Percentiles rank a stretch among this genome's conserved stretches.
phyloP scores from a whole-genome alignment of 257 asterid species.

The Echium plantagineum region DNA sequence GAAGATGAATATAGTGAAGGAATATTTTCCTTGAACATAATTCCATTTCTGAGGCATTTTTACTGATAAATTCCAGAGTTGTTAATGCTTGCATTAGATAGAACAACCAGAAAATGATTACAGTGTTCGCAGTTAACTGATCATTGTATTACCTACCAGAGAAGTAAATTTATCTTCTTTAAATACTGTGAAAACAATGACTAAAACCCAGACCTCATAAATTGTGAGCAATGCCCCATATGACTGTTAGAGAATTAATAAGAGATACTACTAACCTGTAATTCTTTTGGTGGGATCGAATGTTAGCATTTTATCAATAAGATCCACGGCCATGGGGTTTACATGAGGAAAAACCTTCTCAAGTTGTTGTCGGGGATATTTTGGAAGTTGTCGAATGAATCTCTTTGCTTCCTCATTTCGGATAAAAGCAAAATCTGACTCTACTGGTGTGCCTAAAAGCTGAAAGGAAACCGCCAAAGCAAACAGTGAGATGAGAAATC shows the following conservation, averaged over 20 bases:
- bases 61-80: too few species aligned
- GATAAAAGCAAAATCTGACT: conserved; percentile 60
- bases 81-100: too few species aligned
- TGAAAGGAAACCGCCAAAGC: conserved; percentile 12
- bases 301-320: conserved; percentile 81
- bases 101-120: too few species aligned
- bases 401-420: conserved; percentile 75
- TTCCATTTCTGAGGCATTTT: too few species aligned
- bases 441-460: conserved; percentile 95
- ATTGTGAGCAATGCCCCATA: too few species aligned
- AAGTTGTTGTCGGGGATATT: conserved; percentile 67
- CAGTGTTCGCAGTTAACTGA: too few species aligned
- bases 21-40: too few species aligned
- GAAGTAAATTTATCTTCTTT: too few species aligned
- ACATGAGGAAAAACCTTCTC: conserved; percentile 68
- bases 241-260: neutral
- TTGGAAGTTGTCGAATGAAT: conserved; percentile 77
- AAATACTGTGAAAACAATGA: too few species aligned
- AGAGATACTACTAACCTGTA: conserved; percentile 39
- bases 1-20: too few species aligned
- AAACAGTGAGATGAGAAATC: neutral
- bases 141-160: neutral
- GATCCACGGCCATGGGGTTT: conserved; percentile 80
- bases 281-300: conserved; percentile 76
- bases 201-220: too few species aligned